Evolutionary conservation across 352 stramenopile species (phyloP), one percentile per base, ranked within the genome.

Genomic region (Aphanomyces astaci): DNA sequence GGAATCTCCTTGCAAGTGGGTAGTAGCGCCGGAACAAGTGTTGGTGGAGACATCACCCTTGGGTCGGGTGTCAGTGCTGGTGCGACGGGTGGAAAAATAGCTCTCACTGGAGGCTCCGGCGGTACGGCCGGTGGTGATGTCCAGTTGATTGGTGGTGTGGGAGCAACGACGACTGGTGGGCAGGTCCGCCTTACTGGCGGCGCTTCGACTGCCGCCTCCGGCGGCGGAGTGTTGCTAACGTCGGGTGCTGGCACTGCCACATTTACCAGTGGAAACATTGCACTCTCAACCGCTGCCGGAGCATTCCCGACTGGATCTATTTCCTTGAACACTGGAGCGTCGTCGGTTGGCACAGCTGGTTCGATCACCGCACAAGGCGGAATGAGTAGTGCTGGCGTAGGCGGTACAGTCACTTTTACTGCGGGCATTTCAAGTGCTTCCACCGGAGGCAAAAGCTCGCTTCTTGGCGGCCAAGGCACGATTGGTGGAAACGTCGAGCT

Each of bases 371-470:
- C 36, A 11, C 11, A 22, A 22, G 36, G 2, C 31, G 60, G 60
- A 19, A 56, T 28, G 48, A 68, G 62, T 19, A 68, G 32, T n/a
- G 39, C 62, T 13, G 54, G 30, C 11, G 19, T 13, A n/a, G 46
- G 62, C 30, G 62, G 43, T 31, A 27, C n/a, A 24, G 30, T 68
- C 31, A 73, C 77, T 4, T 51, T 86, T n/a, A 73, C 70, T 19
- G 75, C 75, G 60, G 78, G 78, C 45, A 54, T 79, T 52, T 76
- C 65, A 64, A 74, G 59, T n/a, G 64, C 64, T 5, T 54, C 60
- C 32, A 70, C 69, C n/a, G 78, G 78, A 17, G 71, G 74, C n/a
- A 28, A 59, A 17, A 30, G 19, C 1, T 40, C 43, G 2, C 63
- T 73, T 45, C 49, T 31, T 45, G 72, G 74, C 31, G 63, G 53